Evolutionary conservation across 305 asterid species (phyloP), one percentile per base, ranked within the genome.

Genomic region (Fraxinus ornus): DNA sequence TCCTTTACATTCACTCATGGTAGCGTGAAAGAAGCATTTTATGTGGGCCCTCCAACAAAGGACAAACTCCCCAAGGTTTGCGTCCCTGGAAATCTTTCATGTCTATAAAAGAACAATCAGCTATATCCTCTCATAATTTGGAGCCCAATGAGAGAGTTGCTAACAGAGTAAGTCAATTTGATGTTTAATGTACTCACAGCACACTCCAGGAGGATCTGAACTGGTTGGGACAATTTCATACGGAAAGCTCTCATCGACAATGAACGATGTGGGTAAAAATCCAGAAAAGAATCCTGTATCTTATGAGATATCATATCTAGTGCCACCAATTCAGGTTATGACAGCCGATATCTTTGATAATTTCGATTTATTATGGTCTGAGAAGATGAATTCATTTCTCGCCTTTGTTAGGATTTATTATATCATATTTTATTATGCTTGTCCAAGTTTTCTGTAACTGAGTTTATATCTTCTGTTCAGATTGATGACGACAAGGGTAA

Each of bases 61-160:
- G 98, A 94, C 86, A 96, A 93, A 91, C 93, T 96, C 79, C 98
- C 97, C 71, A 96, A 96, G 99, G 99, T 94, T 86, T 73, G 57
- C 77, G 79, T 84, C 78, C 64, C 79, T 75, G 72, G 77, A 75
- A 74, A 33, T 76, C 76, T 84, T 82, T 49, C 72, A 39, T 78
- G 72, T 85, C 80, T 21, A 44, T 62, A 26, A 44, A 73, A 9
- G 84, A 60, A 22, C 73, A n/a, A 24, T 3, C 73, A 64, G 10
- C 28, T 62, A 22, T 22, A 81, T 80, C 26, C 26, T 79, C 70
- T 57, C 78, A 55, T 75, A 82, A 1, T 77, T 70, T 75, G 60
- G 83, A 76, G 44, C 76, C 24, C 49, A 73, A 68, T 49, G 72
- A 77, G 80, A 55, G 60, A 44, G 17, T 66, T 66, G 81, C 75